These are phyloP conservation scores for Podospora anserina DNA, from an alignment of 495 filamentous ascomycete genomes.

Conservation along the genomic window DNA sequence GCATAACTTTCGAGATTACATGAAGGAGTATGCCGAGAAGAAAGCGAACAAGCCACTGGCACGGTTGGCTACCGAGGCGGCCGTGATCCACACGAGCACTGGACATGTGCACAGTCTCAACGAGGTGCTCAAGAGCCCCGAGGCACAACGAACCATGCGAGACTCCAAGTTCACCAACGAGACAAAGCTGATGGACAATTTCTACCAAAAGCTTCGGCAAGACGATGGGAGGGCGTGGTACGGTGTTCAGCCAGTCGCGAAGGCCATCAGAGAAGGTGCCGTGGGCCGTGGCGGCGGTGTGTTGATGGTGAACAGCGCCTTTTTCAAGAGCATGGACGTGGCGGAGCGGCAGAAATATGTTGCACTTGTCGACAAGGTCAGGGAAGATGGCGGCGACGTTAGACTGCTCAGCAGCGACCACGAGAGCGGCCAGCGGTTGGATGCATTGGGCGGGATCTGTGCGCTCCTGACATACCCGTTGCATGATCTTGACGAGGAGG, in stretches of 20 bases:
- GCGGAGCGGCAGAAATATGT: slow-evolving; percentile 78
- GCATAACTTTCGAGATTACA: slow-evolving; percentile 72
- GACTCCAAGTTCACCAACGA: slow-evolving; percentile 86
- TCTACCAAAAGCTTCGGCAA: slow-evolving; percentile 72
- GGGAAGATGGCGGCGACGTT: slow-evolving; percentile 81
- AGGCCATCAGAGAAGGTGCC: slow-evolving; percentile 82
- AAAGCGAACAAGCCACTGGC: slow-evolving; percentile 60
- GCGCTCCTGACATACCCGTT: slow-evolving; percentile 89
- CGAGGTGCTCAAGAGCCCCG: slow-evolving; percentile 75
- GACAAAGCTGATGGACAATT: slow-evolving; percentile 80
- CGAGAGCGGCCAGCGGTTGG: slow-evolving; percentile 86
- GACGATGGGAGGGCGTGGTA: slow-evolving; percentile 94
- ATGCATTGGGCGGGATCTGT: slow-evolving; percentile 81
- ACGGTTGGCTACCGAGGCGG: slow-evolving; percentile 57
- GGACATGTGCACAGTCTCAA: slow-evolving; percentile 82
- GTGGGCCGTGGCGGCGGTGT: slow-evolving; percentile 82
- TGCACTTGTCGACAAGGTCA: slow-evolving; percentile 83
- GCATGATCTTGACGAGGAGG: slow-evolving; percentile 65
- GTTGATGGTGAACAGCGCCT: slow-evolving; percentile 75
- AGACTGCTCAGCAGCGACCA: slow-evolving; percentile 87
- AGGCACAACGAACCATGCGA: slow-evolving; percentile 69
- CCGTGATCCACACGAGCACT: slow-evolving; percentile 78
- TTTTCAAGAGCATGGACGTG: slow-evolving; percentile 86
- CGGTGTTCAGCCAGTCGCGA: slow-evolving; percentile 78
- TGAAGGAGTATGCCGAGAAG: slow-evolving; percentile 66